phyloP scores from a whole-genome alignment of 306 rosid genomes.

The Pterocarpus macrocarpus region DNA sequence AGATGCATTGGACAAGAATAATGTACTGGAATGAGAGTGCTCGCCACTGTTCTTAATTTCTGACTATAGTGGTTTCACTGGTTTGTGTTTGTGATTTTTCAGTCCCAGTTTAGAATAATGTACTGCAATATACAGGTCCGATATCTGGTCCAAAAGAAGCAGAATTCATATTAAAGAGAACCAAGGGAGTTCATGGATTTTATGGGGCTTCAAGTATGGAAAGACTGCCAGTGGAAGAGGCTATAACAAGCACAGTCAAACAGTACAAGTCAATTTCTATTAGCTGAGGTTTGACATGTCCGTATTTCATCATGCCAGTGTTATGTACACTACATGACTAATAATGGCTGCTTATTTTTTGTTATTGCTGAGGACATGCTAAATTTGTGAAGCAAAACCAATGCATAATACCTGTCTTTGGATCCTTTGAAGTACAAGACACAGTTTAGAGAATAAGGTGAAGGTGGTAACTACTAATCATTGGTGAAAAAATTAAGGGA shows the following conservation, averaged over 20 bases:
- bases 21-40: background rate
- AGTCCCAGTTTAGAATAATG: slow-evolving; percentile 32
- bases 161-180: slow-evolving; percentile 80
- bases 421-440: background rate
- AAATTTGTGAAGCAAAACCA: slow-evolving; percentile 26
- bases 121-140: slow-evolving; percentile 71
- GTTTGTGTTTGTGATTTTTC: slow-evolving; percentile 29
- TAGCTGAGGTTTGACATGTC: slow-evolving; percentile 50
- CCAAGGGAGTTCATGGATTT: slow-evolving; percentile 90
- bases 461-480: background rate
- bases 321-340: slow-evolving; percentile 36
- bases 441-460: background rate
- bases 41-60: slow-evolving; percentile 13
- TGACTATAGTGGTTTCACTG: background rate
- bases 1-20: background rate
- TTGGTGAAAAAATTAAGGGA: background rate
- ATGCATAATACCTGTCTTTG: background rate
- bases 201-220: slow-evolving; percentile 97
- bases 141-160: slow-evolving; percentile 91
- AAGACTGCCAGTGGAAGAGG: slow-evolving; percentile 94
- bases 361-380: slow-evolving; percentile 1
- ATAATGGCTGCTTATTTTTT: slow-evolving; percentile 2
- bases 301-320: slow-evolving; percentile 37
- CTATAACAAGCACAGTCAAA: slow-evolving; percentile 80
- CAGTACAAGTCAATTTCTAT: slow-evolving; percentile 78